Conservation (phyloP, 768 basidiomycete genomes). For the Tricholoma furcatifolium region DNA sequence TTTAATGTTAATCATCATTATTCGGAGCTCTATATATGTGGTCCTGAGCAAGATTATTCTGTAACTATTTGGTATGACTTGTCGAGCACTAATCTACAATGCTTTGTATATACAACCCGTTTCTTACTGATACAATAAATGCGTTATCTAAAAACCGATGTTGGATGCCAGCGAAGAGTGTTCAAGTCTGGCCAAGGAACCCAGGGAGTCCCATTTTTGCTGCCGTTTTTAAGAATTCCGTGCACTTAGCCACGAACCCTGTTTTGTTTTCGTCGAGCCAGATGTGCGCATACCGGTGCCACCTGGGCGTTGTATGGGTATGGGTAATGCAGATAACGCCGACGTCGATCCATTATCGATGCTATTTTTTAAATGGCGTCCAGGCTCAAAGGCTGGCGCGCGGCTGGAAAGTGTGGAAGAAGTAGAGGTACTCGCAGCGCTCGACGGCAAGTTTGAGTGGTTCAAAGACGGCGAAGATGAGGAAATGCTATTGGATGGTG, state of each 20-base stretch:
- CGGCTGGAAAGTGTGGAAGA: conserved; percentile 14
- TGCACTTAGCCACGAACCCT: conserved; percentile 2
- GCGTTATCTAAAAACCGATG: too few relatives aligned
- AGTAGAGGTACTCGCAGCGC: not conserved
- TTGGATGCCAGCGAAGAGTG: too few relatives aligned
- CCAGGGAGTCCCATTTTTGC: too few relatives aligned
- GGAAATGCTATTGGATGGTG: conserved; percentile 6
- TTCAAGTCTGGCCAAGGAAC: too few relatives aligned
- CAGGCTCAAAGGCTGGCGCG: conserved; percentile 18
- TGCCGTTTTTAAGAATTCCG: too few relatives aligned
- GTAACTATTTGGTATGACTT: not conserved
- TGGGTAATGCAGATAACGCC: conserved; percentile 1
- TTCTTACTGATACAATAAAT: too few relatives aligned
- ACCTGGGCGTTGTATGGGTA: conserved; percentile 12
- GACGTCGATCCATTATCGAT: not conserved
- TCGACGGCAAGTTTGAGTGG: not conserved
- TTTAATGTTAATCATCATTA: not conserved
- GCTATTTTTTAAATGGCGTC: conserved; percentile 8
- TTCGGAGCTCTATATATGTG: too few relatives aligned
- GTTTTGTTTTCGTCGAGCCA: conserved; percentile 3
- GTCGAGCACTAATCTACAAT: not conserved
- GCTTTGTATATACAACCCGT: not conserved
- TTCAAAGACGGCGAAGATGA: not conserved
- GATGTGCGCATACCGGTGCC: not conserved
- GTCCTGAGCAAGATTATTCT: too few relatives aligned